These are phyloP conservation scores for Fennellomyces sp. DNA, from an alignment of 371 early-diverging fungal genomes.

Conservation along the genomic window DNA sequence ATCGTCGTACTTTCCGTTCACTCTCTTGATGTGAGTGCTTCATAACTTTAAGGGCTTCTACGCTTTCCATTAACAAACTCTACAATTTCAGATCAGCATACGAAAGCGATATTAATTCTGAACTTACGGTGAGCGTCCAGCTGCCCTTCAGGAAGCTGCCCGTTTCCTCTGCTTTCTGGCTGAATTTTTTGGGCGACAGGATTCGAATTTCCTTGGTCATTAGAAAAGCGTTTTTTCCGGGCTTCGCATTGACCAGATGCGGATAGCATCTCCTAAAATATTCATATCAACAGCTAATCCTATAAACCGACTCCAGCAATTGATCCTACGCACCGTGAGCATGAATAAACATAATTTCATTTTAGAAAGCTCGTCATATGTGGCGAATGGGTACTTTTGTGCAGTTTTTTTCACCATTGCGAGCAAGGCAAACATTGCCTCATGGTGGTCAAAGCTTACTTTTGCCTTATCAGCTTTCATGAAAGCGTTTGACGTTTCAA, in stretches of 20 bases:
- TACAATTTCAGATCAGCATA: neutral
- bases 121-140: conserved; percentile 6
- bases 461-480: neutral
- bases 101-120: neutral
- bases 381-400: conserved; percentile 10
- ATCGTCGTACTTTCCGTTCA: neutral
- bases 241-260: neutral
- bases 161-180: neutral
- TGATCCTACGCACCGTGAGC: conserved; percentile 12
- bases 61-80: neutral
- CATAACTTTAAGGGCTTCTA: neutral
- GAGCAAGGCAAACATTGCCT: conserved; percentile 20
- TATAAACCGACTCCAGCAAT: neutral
- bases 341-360: conserved; percentile 10
- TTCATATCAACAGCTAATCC: neutral
- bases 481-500: conserved; percentile 7
- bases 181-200: neutral
- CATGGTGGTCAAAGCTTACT: conserved; percentile 13
- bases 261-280: conserved; percentile 6
- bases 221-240: neutral
- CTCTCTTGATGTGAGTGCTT: neutral
- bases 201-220: neutral
- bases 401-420: conserved; percentile 21
- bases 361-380: conserved; percentile 12
- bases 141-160: neutral